These are phyloP conservation scores for Russula abietina DNA, from an alignment of 768 basidiomycete genomes.

Conservation along the genomic window DNA sequence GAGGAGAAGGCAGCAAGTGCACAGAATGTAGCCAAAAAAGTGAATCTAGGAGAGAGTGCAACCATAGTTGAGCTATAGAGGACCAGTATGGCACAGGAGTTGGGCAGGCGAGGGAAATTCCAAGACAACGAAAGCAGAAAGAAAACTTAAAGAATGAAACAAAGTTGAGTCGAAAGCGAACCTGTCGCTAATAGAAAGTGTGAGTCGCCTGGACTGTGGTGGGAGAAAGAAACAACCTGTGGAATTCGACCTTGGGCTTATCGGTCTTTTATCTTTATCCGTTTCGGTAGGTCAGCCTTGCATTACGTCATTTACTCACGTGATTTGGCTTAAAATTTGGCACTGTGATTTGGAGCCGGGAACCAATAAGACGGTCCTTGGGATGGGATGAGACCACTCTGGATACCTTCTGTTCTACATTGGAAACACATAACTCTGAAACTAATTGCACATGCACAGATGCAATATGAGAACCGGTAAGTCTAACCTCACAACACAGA, in stretches of 20 bases:
- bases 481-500: slow-evolving; percentile 46
- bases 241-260: slow-evolving; percentile 21
- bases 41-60: slow-evolving; percentile 42
- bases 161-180: slow-evolving; percentile 15
- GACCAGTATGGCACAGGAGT: background rate
- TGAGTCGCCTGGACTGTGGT: slow-evolving; percentile 24
- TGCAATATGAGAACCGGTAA: slow-evolving; percentile 73
- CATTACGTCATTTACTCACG: background rate
- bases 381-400: no score
- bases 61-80: slow-evolving; percentile 38
- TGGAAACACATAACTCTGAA: slow-evolving; percentile 70
- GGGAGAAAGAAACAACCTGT: slow-evolving; percentile 16
- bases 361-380: no score
- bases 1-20: slow-evolving; percentile 41
- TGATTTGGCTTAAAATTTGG: background rate
- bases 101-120: background rate
- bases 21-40: slow-evolving; percentile 42
- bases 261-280: no score
- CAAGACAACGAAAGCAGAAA: slow-evolving; percentile 19
- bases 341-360: no score
- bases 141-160: slow-evolving; percentile 19
- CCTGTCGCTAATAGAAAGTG: slow-evolving; percentile 25
- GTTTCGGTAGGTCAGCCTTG: no score
- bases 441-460: slow-evolving; percentile 84
- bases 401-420: background rate